Evolutionary conservation across 225 moss, liverwort and hornwort species (phyloP), one percentile per base, ranked within the genome.

Genomic region (Marchantia paleacea): DNA sequence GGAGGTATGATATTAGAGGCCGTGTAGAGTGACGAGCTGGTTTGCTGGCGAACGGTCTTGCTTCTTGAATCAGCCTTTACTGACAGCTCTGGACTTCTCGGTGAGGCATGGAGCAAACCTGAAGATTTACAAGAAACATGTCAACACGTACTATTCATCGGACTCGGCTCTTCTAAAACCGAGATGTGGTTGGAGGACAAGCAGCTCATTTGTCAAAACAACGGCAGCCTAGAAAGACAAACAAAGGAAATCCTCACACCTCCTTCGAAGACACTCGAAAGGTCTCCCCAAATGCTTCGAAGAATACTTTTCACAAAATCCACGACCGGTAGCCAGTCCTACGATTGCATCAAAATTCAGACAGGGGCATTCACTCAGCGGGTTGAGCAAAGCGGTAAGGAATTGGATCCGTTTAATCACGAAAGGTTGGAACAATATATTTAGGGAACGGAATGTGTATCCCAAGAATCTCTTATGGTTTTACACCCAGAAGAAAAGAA

Each of bases 1-100:
- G 86, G 50, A 47, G 81, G 81, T 69, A 81, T 49, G 9, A 28
- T 73, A 51, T 78, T 78, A 7, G 72, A 52, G n/a, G 3, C 24
- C 10, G 51, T 10, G 72, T 50, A 12, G n/a, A 7, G 72, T 25
- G n/a, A 4, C 7, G 10, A 51, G 50, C 71, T 72, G 7, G 71
- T 39, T 10, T 49, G 71, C 71, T 51, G 71, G 24, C 50, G 52
- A 51, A 72, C n/a, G 51, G 0, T 29, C 53, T 55, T 54, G 74
- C 26, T 54, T 26, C 54, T 26, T 52, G 52, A 25, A 52, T 73
- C 52, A 10, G 11, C 25, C 73, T 73, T 22, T 12, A 52, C 6
- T 13, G 74, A 53, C 28, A 74, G 26, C 55, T 81, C 22, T 57
- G 52, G 49, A 60, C 75, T 47, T 60, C 30, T 76, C 6, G 25